Evolutionary conservation across 1,284 basidiomycete species (phyloP), one percentile per base, ranked within the genome.

Genomic region (Cutaneotrichosporon sp.): DNA sequence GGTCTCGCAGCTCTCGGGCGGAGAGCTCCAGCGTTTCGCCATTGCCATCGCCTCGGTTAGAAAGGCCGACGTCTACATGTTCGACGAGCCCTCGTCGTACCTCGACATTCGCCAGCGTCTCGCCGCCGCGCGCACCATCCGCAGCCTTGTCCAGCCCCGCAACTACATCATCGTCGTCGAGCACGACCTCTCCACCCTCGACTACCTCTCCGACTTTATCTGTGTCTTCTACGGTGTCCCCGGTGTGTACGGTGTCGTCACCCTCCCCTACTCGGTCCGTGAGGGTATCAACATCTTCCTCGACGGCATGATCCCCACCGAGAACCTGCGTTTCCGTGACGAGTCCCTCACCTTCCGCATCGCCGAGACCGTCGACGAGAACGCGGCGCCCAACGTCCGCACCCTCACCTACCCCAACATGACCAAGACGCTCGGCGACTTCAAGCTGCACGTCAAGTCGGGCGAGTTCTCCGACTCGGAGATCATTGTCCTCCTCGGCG

Each of bases 271-370:
- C 78, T 95, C 94, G 33, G 92, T 97, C 61, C 88, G 95, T 67
- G 95, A 98, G 89, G 94, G 94, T 70, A 97, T 98, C 83, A 97
- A 97, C 82, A 97, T 97, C 72, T 97, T 97, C 86, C 83, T 98
- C 62, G 95, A 98, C 74, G 94, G 94, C 57, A 93, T 93, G 82
- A 92, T 97, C 70, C 95, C 95, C 7, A 97, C 95, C n/a, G 94
- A 97, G 80, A 98, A 98, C 81, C 79, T 98, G 72, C 91, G 95
- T 63, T 97, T 97, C 87, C 88, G 94, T 54, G 88, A 97, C 69
- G 95, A 97, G 72, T 91, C 90, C 1, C 83, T 97, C 20, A 88
- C 90, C 4, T 98, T 98, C 85, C 95, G 94, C 82, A 97, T 97
- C 86, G 87, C 90, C 56, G 95, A 97, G 79, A 94, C 87, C 4